A percentile compares a stretch with the other conserved stretches of the same genome.
phyloP scores from a whole-genome alignment of 805 yeast species.

The Wickerhamiella kurtzmanii region DNA sequence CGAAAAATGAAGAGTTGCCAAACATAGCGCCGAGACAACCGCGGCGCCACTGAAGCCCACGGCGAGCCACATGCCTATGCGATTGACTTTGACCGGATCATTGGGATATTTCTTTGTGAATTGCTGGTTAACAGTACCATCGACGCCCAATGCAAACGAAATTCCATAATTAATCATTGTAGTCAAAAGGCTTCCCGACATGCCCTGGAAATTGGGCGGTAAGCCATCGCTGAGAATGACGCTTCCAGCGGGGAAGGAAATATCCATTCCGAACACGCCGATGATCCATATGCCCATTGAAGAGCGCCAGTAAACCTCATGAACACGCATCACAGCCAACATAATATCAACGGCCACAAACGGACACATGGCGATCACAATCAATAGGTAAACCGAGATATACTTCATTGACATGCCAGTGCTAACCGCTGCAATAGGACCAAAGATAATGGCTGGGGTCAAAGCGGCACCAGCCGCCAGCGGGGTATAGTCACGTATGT shows the following conservation, averaged over 20 bases:
- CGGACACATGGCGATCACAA: slow-evolving; percentile 38
- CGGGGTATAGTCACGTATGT: slow-evolving; percentile 37
- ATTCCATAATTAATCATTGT: slow-evolving; percentile 61
- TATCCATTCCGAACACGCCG: slow-evolving; percentile 61
- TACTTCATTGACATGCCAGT: slow-evolving; percentile 37
- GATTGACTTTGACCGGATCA: slow-evolving; percentile 32
- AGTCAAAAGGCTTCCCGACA: slow-evolving; percentile 60
- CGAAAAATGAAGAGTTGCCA: neutral
- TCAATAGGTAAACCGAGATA: slow-evolving; percentile 37
- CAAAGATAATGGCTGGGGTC: slow-evolving; percentile 37
- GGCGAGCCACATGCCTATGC: slow-evolving; percentile 48
- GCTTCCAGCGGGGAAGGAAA: slow-evolving; percentile 62
- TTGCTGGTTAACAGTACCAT: slow-evolving; percentile 47
- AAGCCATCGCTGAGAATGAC: slow-evolving; percentile 44
- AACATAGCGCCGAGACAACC: slow-evolving; percentile 15
- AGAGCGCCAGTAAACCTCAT: slow-evolving; percentile 47
- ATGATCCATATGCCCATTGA: slow-evolving; percentile 42
- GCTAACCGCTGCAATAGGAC: slow-evolving; percentile 40
- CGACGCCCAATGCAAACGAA: slow-evolving; percentile 53
- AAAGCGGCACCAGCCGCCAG: slow-evolving; percentile 36
- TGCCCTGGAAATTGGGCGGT: slow-evolving; percentile 55
- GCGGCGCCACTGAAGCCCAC: slow-evolving; percentile 47
- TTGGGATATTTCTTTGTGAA: slow-evolving; percentile 22
- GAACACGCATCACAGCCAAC: slow-evolving; percentile 41
- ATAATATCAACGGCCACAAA: slow-evolving; percentile 43